Evolutionary conservation across 2,329 filamentous ascomycete species (phyloP).

Genomic region (Ilyonectria mors-panacis): DNA sequence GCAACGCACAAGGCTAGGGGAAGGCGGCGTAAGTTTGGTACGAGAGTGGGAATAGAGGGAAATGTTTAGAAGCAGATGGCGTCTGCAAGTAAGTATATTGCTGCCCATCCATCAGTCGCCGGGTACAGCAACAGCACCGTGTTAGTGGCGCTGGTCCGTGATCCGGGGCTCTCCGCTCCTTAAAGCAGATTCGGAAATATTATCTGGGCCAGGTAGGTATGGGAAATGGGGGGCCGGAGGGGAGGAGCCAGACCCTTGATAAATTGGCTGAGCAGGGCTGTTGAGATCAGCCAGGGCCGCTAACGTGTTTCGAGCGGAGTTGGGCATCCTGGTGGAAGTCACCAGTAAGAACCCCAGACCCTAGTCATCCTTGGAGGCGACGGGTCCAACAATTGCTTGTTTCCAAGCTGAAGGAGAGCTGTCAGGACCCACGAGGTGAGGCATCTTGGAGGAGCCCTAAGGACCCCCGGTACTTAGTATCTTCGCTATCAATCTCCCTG

Average conservation of each 20-base stretch:
- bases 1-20: conserved; percentile 46
- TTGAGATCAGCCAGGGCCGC: conserved; percentile 58
- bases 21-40: conserved; percentile 47
- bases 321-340: conserved; percentile 51
- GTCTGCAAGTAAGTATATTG: conserved; percentile 52
- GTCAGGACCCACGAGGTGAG: conserved; percentile 40
- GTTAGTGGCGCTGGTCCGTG: conserved; percentile 54
- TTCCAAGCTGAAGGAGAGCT: conserved; percentile 35
- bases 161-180: conserved; percentile 62
- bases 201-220: conserved; percentile 60
- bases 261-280: conserved; percentile 54
- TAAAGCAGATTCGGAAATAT: conserved; percentile 66
- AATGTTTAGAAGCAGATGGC: conserved; percentile 47
- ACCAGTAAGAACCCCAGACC: conserved; percentile 47
- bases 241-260: conserved; percentile 57
- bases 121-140: conserved; percentile 52
- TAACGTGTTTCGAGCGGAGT: conserved; percentile 60
- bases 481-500: no score
- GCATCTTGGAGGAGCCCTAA: conserved; percentile 21
- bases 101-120: conserved; percentile 47
- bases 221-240: conserved; percentile 52
- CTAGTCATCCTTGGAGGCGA: conserved; percentile 38
- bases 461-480: not conserved
- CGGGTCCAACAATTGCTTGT: conserved; percentile 43
- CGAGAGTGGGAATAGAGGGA: conserved; percentile 45